phyloP scores from a whole-genome alignment of 345 rosid genomes.

The Moricandia arvensis region DNA sequence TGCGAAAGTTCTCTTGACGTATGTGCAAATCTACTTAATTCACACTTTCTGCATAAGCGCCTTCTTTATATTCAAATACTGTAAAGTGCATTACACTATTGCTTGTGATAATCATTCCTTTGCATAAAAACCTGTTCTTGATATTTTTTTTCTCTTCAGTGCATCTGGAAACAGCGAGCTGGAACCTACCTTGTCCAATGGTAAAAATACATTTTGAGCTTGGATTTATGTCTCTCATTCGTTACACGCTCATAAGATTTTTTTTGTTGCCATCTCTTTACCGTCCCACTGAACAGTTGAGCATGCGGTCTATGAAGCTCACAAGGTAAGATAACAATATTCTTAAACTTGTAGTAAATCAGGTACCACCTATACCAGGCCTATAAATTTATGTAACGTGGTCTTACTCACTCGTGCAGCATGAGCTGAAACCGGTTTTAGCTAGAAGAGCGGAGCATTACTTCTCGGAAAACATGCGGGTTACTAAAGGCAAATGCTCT shows the following conservation, averaged over 20 bases:
- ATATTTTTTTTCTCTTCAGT: background rate
- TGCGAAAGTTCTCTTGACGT: constrained; percentile 74
- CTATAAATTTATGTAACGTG: background rate
- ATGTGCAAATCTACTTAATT: constrained; percentile 40
- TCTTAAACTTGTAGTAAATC: constrained; percentile 1
- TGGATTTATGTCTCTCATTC: background rate
- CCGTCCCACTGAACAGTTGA: constrained; percentile 52
- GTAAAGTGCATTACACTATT: background rate
- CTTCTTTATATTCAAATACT: background rate
- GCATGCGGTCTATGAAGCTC: constrained; percentile 58
- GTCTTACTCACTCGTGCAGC: constrained; percentile 43
- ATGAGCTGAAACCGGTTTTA: constrained; percentile 50
- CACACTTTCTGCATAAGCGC: background rate
- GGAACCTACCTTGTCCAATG: background rate
- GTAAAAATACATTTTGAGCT: background rate
- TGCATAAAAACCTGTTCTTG: background rate
- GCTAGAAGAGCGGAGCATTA: constrained; percentile 94
- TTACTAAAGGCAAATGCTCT: constrained; percentile 55
- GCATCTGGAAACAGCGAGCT: background rate
- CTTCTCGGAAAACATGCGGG: constrained; percentile 83
- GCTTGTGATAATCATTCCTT: background rate
- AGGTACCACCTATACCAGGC: constrained; percentile 1
- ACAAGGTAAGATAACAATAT: constrained; percentile 59
- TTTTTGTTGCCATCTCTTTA: constrained; percentile 16
- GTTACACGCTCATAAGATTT: background rate